Percentiles rank a stretch among this genome's conserved stretches.
Conservation (phyloP, 306 rosid genomes). For the Delonix regia region DNA sequence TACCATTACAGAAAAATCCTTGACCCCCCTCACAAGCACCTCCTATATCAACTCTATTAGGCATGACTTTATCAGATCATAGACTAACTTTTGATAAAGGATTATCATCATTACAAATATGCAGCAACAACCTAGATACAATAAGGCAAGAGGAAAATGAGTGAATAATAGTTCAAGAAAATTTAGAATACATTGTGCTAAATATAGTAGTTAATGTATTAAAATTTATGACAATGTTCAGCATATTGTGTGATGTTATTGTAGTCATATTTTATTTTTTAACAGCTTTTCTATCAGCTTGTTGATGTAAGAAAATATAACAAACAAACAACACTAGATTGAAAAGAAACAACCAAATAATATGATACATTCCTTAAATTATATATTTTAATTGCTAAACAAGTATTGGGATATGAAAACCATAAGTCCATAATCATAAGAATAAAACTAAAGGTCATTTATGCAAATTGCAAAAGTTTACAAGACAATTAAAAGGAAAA, state of each 20-base stretch:
- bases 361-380: too few species aligned
- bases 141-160: conserved; percentile 16
- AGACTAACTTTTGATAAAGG: conserved; percentile 86
- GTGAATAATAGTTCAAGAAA: conserved; percentile 15
- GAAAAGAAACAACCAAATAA: too few species aligned
- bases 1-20: conserved; percentile 85
- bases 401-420: too few species aligned
- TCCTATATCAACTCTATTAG: conserved; percentile 90
- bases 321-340: too few species aligned
- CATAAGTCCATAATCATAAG: too few species aligned
- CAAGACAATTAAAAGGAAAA: too few species aligned
- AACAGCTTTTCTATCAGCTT: too few species aligned
- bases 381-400: too few species aligned
- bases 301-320: too few species aligned
- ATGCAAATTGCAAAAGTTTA: too few species aligned
- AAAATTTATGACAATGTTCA: conserved; percentile 29
- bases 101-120: conserved; percentile 84
- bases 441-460: too few species aligned
- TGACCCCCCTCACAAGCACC: conserved; percentile 70
- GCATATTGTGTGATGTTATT: conserved; percentile 50
- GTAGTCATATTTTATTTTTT: too few species aligned
- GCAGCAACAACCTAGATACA: conserved; percentile 77
- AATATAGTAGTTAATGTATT: conserved; percentile 18
- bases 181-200: conserved; percentile 19
- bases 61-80: conserved; percentile 79